Evolutionary conservation across 352 stramenopile species (phyloP), one percentile per base, ranked within the genome.

Genomic region (Phytophthora pseudosyringae): DNA sequence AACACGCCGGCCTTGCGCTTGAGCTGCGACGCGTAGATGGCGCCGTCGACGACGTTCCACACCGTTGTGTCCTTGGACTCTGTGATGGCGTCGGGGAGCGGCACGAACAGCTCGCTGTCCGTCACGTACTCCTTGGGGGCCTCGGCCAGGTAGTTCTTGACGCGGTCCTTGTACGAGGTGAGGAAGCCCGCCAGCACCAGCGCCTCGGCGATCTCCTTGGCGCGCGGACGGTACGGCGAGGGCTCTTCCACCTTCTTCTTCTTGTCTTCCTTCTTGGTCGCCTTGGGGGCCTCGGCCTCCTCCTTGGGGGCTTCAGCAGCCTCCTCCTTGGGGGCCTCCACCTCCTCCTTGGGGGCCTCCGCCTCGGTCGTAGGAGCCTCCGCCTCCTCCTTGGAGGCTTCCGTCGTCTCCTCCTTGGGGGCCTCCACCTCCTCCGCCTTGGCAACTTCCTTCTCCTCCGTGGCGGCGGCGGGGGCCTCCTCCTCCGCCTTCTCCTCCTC

Each of bases 1-100:
- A 89, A 66, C n/a, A 87, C 68, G 0, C 80, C 78, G 13, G 80
- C 80, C 67, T 87, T 89, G 46, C 80, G 80, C 64, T 87, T 89
- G 12, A 89, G 55, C 47, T 75, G 62, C 39, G 74, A 64, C 33
- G 69, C 73, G 31, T 75, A 78, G 38, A 70, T 76, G 39, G 67
- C 67, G 11, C 70, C 73, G 29, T 74, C 70, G 39, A 71, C 47
- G 28, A 78, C 70, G 36, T 52, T 74, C 73, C 69, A 78, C 32
- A 81, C 70, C 6, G 65, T 64, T 33, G 49, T 71, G 36, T 77
- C 67, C 49, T 73, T 69, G 12, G 62, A 64, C 31, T 77, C 69
- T 8, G 76, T 68, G 44, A 88, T 63, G 9, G 71, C 64, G 16
- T 69, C 54, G 0, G 68, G 48, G 4, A 88, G 28, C 12, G 78